Conservation (phyloP, 495 filamentous ascomycete genomes). For the Delitschia confertaspora region DNA sequence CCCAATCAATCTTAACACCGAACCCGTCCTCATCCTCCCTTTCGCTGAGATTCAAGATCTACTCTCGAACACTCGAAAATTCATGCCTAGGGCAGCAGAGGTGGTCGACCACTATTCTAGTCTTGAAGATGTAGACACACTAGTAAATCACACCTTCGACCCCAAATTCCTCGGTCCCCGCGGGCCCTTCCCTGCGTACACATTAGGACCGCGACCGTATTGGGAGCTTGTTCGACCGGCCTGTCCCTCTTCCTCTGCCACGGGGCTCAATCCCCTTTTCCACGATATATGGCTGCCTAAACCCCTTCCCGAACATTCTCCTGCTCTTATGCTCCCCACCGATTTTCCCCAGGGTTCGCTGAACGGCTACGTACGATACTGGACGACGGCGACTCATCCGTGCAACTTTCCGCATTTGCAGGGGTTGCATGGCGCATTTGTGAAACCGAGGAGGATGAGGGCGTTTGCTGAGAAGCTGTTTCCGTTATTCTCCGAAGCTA, state of each 20-base stretch:
- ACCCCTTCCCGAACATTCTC: slow-evolving; percentile 27
- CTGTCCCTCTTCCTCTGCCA: slow-evolving; percentile 26
- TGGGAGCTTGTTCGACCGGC: slow-evolving; percentile 30
- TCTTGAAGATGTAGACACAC: slow-evolving; percentile 10
- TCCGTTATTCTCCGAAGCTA: slow-evolving; percentile 68
- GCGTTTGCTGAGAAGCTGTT: slow-evolving; percentile 50
- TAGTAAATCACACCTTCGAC: slow-evolving; percentile 12
- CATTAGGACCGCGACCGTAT: slow-evolving; percentile 20
- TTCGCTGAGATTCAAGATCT: slow-evolving; percentile 34
- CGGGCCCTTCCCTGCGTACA: neutral
- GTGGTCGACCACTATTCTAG: slow-evolving; percentile 4
- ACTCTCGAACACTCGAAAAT: slow-evolving; percentile 6
- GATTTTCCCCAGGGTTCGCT: slow-evolving; percentile 19
- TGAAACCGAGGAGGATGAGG: slow-evolving; percentile 51
- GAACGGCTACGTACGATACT: slow-evolving; percentile 35
- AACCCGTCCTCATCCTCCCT: slow-evolving; percentile 29
- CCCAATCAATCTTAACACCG: slow-evolving; percentile 32
- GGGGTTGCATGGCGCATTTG: slow-evolving; percentile 61
- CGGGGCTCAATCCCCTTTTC: neutral
- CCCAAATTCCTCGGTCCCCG: slow-evolving; percentile 19
- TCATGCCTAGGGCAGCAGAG: neutral
- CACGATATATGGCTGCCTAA: slow-evolving; percentile 18
- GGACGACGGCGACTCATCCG: slow-evolving; percentile 28
- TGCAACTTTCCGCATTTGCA: slow-evolving; percentile 33
- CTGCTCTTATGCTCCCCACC: slow-evolving; percentile 17